Conservation (phyloP, 345 rosid species). For the Hirschfeldia incana region DNA sequence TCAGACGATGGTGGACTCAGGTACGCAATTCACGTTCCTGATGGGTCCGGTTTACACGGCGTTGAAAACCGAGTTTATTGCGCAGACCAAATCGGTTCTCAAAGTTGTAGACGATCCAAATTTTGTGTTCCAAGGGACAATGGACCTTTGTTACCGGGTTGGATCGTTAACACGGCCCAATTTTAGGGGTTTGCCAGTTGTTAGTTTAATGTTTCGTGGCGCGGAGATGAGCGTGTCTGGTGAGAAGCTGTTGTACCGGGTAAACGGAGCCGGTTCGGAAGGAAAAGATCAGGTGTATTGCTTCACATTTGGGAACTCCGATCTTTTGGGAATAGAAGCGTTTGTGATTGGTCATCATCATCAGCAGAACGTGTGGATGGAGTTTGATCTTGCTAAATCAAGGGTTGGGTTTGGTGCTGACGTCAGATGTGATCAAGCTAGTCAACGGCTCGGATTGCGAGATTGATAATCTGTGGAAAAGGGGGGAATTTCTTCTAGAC, state of each 20-base stretch:
- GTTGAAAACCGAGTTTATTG: constrained; percentile 51
- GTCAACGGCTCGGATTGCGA: constrained; percentile 51
- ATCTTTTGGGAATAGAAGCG: constrained; percentile 66
- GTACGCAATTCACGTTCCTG: constrained; percentile 73
- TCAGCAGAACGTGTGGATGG: constrained; percentile 85
- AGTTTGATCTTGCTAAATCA: constrained; percentile 67
- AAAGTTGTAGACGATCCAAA: constrained; percentile 51
- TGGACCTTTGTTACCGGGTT: constrained; percentile 62
- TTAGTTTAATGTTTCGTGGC: constrained; percentile 58
- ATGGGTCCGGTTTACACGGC: constrained; percentile 69
- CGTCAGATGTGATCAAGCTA: constrained; percentile 61
- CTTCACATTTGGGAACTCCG: constrained; percentile 81
- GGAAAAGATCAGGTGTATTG: constrained; percentile 66
- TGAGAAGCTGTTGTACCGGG: constrained; percentile 56
- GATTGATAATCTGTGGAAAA: constrained; percentile 1
- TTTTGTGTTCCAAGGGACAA: constrained; percentile 74
- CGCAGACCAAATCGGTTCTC: constrained; percentile 52
- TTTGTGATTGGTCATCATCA: constrained; percentile 82
- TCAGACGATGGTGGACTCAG: constrained; percentile 83
- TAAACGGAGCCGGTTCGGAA: constrained; percentile 54
- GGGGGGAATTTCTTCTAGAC: background rate
- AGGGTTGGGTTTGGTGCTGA: constrained; percentile 73
- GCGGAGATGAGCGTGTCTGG: constrained; percentile 75
- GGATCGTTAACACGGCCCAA: constrained; percentile 26
- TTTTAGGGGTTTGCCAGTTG: constrained; percentile 46